Conservation (phyloP, 345 rosid genomes). For the Camelina sativa region DNA sequence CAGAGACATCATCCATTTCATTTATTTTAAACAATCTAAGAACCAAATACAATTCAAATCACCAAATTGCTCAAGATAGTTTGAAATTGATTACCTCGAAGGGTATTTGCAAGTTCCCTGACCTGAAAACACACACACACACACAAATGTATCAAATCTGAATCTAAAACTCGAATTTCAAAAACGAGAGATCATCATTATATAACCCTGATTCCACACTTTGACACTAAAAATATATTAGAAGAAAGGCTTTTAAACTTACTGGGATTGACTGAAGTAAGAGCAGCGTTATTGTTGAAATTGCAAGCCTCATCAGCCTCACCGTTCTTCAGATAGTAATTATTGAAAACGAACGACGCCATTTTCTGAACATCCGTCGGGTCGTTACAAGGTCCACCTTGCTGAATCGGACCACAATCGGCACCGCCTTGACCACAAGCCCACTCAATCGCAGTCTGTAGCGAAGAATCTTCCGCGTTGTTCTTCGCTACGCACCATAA, state of each 20-base stretch:
- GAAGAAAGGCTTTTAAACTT: constrained; percentile 26
- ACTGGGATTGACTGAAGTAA: constrained; percentile 91
- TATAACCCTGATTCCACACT: not conserved
- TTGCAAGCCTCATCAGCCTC: constrained; percentile 72
- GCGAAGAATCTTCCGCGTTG: constrained; percentile 58
- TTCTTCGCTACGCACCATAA: constrained; percentile 85
- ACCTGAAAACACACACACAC: constrained; percentile 34
- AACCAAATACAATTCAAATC: constrained; percentile 8
- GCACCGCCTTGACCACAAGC: constrained; percentile 90
- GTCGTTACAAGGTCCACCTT: constrained; percentile 64
- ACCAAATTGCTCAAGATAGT: not conserved
- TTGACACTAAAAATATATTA: constrained; percentile 17
- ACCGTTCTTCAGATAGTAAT: constrained; percentile 79
- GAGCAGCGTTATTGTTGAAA: constrained; percentile 80
- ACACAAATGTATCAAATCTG: constrained; percentile 11
- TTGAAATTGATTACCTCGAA: constrained; percentile 34
- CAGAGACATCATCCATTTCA: constrained; percentile 1
- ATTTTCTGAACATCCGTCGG: constrained; percentile 65
- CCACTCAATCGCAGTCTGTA: constrained; percentile 85
- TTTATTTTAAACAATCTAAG: not conserved
- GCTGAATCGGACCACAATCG: constrained; percentile 72
- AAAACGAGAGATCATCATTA: not conserved
- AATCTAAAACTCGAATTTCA: constrained; percentile 1
- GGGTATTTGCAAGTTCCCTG: constrained; percentile 45
- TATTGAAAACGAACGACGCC: constrained; percentile 86